Conservation (phyloP, 805 yeast species). For the Myxozyma sirexii region DNA sequence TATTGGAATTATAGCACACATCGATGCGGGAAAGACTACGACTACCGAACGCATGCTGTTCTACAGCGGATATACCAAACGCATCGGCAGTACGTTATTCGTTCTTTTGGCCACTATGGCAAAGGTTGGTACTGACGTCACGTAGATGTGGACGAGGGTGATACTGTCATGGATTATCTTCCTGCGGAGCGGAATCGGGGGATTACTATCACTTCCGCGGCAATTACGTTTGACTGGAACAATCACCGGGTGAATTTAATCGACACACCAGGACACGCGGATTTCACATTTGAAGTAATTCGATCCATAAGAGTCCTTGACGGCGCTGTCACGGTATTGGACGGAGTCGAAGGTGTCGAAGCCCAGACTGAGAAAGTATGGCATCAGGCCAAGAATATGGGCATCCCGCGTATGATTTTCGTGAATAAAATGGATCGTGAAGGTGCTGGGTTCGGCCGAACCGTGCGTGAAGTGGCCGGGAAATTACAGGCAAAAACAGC, state of each 20-base stretch:
- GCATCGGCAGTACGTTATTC: slow-evolving; percentile 62
- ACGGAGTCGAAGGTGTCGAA: slow-evolving; percentile 97
- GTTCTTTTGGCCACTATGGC: no score
- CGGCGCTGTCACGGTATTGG: slow-evolving; percentile 90
- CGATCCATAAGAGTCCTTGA: slow-evolving; percentile 88
- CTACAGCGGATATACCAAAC: slow-evolving; percentile 74
- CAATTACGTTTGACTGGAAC: slow-evolving; percentile 88
- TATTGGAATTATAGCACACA: slow-evolving; percentile 97
- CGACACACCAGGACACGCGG: slow-evolving; percentile 99
- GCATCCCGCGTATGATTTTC: slow-evolving; percentile 76
- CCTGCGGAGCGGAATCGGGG: slow-evolving; percentile 92
- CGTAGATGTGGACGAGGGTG: slow-evolving; percentile 92
- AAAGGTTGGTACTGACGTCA: no score
- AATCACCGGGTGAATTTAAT: slow-evolving; percentile 76
- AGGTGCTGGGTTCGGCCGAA: slow-evolving; percentile 92
- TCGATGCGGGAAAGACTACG: slow-evolving; percentile 98
- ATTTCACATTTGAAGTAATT: slow-evolving; percentile 91
- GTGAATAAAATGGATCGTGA: slow-evolving; percentile 95
- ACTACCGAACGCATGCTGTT: slow-evolving; percentile 96
- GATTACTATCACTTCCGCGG: slow-evolving; percentile 95
- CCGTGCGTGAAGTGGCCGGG: slow-evolving; percentile 79
- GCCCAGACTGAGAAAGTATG: slow-evolving; percentile 98
- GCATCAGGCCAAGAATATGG: slow-evolving; percentile 72
- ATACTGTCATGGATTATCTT: slow-evolving; percentile 89
- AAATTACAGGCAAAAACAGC: slow-evolving; percentile 75